phyloP scores from a whole-genome alignment of 257 asterid species.

The Fraxinus anomala region DNA sequence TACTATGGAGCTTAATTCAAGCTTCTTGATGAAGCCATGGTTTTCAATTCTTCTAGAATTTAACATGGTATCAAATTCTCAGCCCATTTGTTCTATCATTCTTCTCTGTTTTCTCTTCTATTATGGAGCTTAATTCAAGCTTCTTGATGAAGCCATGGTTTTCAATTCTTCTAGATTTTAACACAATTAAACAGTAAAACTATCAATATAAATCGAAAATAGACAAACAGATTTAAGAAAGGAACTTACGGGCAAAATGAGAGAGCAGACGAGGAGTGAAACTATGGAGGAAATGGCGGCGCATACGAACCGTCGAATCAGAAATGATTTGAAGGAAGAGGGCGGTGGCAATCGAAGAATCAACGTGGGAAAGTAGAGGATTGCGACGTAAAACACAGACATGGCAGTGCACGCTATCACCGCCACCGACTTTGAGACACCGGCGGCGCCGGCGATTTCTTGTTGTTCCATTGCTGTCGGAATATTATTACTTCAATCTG shows the following conservation, averaged over 20 bases:
- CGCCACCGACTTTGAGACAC: conserved; percentile 53
- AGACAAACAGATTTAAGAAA: background rate
- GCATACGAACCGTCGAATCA: conserved; percentile 82
- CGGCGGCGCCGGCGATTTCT: conserved; percentile 26
- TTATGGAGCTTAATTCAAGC: no score
- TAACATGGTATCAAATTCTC: no score
- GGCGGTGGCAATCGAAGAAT: conserved; percentile 84
- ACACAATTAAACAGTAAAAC: no score
- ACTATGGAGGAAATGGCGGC: conserved; percentile 71
- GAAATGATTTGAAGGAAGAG: conserved; percentile 55
- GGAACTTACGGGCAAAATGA: conserved; percentile 66
- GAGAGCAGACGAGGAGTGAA: conserved; percentile 59
- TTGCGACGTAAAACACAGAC: conserved; percentile 78
- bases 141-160: no score
- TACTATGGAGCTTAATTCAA: no score
- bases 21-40: no score
- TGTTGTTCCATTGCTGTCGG: conserved; percentile 48
- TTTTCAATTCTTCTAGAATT: no score
- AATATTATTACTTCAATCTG: conserved; percentile 1
- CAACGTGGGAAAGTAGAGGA: conserved; percentile 75
- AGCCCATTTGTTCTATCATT: no score
- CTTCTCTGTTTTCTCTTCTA: no score
- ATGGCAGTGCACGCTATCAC: conserved; percentile 60
- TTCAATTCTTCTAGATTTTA: no score
- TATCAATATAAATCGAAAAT: background rate